A percentile compares a stretch with the other conserved stretches of the same genome.
Evolutionary conservation across 2,329 filamentous ascomycete species (phyloP).

Genomic region (Fusarium chaquense): DNA sequence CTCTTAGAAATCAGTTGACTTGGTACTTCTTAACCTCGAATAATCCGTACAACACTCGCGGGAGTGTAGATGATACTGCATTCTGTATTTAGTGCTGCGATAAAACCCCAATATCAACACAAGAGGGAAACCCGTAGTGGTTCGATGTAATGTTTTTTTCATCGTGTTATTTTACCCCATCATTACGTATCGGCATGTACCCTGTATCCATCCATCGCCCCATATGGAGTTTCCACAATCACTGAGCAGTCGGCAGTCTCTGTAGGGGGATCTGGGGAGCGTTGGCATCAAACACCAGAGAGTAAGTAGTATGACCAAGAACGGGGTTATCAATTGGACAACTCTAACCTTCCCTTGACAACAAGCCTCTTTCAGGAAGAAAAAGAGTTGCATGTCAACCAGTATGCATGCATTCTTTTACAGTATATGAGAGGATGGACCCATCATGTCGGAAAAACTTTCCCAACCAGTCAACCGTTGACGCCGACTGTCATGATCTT

Average conservation of each 20-base stretch:
- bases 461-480: not conserved
- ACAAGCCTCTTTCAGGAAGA: not conserved
- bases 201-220: constrained; percentile 9
- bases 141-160: constrained; percentile 31
- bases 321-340: no score
- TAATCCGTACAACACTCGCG: not conserved
- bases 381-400: not conserved
- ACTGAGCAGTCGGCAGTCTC: not conserved
- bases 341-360: not conserved
- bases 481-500: not conserved
- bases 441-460: not conserved
- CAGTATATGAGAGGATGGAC: not conserved
- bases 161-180: constrained; percentile 40
- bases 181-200: constrained; percentile 40
- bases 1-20: not conserved
- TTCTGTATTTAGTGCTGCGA: not conserved
- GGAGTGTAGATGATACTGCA: not conserved
- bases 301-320: not conserved
- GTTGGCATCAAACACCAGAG: not conserved
- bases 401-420: not conserved
- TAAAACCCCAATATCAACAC: not conserved
- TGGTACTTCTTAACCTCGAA: not conserved
- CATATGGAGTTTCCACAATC: constrained; percentile 7
- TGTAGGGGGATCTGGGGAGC: not conserved
- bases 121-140: constrained; percentile 6